Conservation (phyloP, 768 basidiomycete genomes). For the Boletus patriciae region DNA sequence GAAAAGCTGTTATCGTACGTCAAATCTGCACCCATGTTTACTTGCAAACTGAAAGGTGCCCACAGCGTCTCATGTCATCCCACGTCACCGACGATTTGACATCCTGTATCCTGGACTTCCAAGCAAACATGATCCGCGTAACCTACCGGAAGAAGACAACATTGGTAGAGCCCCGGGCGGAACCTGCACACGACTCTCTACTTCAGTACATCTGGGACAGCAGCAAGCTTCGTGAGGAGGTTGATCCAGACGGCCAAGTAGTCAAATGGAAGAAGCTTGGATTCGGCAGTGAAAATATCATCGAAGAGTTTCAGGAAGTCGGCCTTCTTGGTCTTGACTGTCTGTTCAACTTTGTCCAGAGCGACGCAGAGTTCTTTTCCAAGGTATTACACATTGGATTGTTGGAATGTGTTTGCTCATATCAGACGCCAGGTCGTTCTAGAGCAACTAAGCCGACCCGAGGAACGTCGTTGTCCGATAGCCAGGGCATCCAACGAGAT, state of each 20-base stretch:
- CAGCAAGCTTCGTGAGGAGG: slow-evolving; percentile 55
- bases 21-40: not conserved
- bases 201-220: slow-evolving; percentile 69
- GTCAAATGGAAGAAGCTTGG: slow-evolving; percentile 79
- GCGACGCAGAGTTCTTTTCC: slow-evolving; percentile 70
- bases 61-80: slow-evolving; percentile 77
- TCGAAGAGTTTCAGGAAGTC: slow-evolving; percentile 73
- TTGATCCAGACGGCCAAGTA: slow-evolving; percentile 46
- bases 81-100: slow-evolving; percentile 80
- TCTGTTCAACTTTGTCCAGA: slow-evolving; percentile 71
- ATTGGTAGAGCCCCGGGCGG: slow-evolving; percentile 65
- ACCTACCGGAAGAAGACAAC: slow-evolving; percentile 81
- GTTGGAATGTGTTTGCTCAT: slow-evolving; percentile 7
- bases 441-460: slow-evolving; percentile 76
- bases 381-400: slow-evolving; percentile 45
- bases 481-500: slow-evolving; percentile 83
- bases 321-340: slow-evolving; percentile 84
- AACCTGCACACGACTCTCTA: slow-evolving; percentile 54
- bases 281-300: slow-evolving; percentile 72
- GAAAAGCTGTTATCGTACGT: slow-evolving; percentile 80
- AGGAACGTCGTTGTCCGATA: slow-evolving; percentile 77
- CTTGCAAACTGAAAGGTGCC: slow-evolving; percentile 10
- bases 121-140: slow-evolving; percentile 79
- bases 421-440: slow-evolving; percentile 55
- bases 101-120: slow-evolving; percentile 84